Conservation (phyloP, 495 filamentous ascomycete species). For the Trichoderma virens region DNA sequence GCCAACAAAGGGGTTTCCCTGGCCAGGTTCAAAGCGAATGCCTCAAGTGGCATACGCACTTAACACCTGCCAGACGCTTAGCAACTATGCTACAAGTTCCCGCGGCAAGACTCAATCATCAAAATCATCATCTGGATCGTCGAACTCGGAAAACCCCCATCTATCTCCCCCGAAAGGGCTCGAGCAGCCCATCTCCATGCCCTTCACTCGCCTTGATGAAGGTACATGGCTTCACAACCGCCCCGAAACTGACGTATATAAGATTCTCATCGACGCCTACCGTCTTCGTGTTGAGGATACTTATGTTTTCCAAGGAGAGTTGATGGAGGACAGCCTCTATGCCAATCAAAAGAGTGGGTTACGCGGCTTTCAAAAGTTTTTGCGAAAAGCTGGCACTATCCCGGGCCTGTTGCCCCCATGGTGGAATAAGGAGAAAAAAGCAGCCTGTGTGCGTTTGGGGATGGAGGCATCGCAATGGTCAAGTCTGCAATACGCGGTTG, state of each 20-base stretch:
- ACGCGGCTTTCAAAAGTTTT: conserved; percentile 16
- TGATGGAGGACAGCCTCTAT: conserved; percentile 22
- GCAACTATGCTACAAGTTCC: conserved; percentile 34
- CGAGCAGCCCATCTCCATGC: conserved; percentile 13
- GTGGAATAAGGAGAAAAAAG: conserved; percentile 30
- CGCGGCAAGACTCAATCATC: conserved; percentile 19
- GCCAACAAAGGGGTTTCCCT: no score
- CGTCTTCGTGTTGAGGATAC: conserved; percentile 38
- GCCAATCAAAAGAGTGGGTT: conserved; percentile 18
- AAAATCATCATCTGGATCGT: background rate
- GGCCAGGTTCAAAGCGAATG: no score
- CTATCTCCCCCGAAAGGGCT: conserved; percentile 11
- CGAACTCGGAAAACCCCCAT: background rate
- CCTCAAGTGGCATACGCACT: no score
- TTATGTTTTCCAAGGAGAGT: conserved; percentile 17
- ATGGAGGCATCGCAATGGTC: conserved; percentile 16
- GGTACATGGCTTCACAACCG: conserved; percentile 32
- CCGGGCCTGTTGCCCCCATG: conserved; percentile 29
- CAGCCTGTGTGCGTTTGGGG: conserved; percentile 21
- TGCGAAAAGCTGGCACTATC: conserved; percentile 9
- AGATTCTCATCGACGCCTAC: conserved; percentile 41
- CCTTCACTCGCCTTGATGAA: conserved; percentile 23
- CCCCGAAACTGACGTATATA: conserved; percentile 34
- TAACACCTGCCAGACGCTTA: no score
- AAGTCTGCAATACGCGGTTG: background rate